phyloP scores from a whole-genome alignment of 1,284 basidiomycete genomes.

The Naganishia liquefaciens region DNA sequence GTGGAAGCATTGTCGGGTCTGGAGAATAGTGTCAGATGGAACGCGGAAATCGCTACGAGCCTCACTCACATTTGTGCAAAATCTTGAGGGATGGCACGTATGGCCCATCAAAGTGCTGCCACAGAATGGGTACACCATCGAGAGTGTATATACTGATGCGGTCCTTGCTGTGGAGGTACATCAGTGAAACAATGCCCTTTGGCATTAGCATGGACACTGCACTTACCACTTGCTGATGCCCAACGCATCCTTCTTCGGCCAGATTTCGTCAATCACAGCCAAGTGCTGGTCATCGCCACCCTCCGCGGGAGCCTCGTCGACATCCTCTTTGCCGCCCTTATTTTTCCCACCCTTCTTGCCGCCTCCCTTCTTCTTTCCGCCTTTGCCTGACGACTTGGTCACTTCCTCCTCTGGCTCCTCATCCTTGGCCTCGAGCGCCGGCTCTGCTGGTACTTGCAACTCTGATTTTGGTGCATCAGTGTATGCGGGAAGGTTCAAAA shows the following conservation, averaged over 20 bases:
- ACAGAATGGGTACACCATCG: slow-evolving; percentile 83
- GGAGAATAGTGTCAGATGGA: slow-evolving; percentile 18
- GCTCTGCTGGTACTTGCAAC: slow-evolving; percentile 31
- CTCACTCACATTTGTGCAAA: slow-evolving; percentile 79
- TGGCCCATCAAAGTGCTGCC: slow-evolving; percentile 96
- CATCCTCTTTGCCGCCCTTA: slow-evolving; percentile 43
- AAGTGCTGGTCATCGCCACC: slow-evolving; percentile 60
- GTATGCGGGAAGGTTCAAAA: slow-evolving; percentile 55
- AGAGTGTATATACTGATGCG: slow-evolving; percentile 91
- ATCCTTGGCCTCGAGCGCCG: slow-evolving; percentile 32
- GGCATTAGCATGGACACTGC: background rate
- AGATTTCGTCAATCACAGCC: slow-evolving; percentile 78
- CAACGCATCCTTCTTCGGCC: slow-evolving; percentile 97
- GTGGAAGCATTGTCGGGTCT: slow-evolving; percentile 90
- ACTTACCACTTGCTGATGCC: slow-evolving; percentile 92
- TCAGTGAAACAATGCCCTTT: background rate
- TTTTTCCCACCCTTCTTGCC: slow-evolving; percentile 46
- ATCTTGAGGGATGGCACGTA: slow-evolving; percentile 84
- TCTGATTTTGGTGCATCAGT: slow-evolving; percentile 21
- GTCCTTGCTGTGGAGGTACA: slow-evolving; percentile 70
- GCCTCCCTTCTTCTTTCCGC: slow-evolving; percentile 43
- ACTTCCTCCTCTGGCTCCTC: slow-evolving; percentile 32
- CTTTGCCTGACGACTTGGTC: slow-evolving; percentile 46
- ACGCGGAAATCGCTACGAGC: slow-evolving; percentile 21
- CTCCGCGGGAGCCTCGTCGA: slow-evolving; percentile 55